Evolutionary conservation across 371 early-diverging fungal species (phyloP), one percentile per base, ranked within the genome.

Genomic region (Syncephalastrum contaminatum): DNA sequence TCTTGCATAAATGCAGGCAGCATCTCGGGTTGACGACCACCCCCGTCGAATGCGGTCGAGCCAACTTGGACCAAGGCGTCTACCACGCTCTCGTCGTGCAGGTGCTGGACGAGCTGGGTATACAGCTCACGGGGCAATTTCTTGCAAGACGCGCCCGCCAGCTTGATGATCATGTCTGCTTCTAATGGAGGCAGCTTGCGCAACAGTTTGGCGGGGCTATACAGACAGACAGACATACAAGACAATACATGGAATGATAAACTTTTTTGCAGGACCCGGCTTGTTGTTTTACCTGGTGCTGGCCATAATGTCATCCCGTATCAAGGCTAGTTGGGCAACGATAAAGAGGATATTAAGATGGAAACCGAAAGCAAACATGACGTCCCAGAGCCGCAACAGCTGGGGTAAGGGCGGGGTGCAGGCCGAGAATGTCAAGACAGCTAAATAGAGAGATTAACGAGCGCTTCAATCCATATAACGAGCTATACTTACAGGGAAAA

Each of bases 301-400:
- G 20, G 53, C 70, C 51, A 96, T 58, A 2, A 96, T 70, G n/a
- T 91, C 82, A 43, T 84, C 73, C 8, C 92, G 80, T 54, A 94
- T 90, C 36, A 87, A 56, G 4, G 88, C 64, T 47, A 97, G 60
- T 59, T 93, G 94, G 21, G 93, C 90, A 50, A 95, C 85, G 43
- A 94, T 87, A 66, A 89, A 92, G 3, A 96, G 63, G 21, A 97
- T 87, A 59, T 96, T 96, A 42, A 94, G 75, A 70, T 97, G 96
- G 44, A 93, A 76, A 5, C 98, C 98, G 67, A 83, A 91, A 1
- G 94, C 90, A 56, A 97, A 75, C 63, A 91, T 77, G 55, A 92
- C 89, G 66, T 97, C 98, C 98, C 98, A 97, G 22, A 97, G 80
- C 30, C 83, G 70, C 40, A 96, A 72, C 0, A 91, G 77, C 69